Conservation (phyloP, 2,329 filamentous ascomycete species). For the Trichophaea hybrida region DNA sequence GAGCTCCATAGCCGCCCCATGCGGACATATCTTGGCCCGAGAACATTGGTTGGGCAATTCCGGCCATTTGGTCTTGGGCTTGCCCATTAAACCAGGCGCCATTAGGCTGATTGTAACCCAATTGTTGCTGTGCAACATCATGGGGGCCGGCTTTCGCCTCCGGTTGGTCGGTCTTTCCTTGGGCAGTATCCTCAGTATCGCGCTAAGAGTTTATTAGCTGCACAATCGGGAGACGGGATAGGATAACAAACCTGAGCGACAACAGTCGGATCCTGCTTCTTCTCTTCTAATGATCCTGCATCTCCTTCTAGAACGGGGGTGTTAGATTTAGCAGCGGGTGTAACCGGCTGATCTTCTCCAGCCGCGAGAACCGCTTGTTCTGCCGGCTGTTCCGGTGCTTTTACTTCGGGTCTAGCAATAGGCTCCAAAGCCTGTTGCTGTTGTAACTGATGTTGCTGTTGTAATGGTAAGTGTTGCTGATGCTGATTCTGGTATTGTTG, state of each 20-base stretch:
- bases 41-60: slow-evolving; percentile 16
- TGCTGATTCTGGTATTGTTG: slow-evolving; percentile 28
- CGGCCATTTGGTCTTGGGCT: slow-evolving; percentile 11
- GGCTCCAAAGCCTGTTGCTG: slow-evolving; percentile 18
- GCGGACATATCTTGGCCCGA: slow-evolving; percentile 17
- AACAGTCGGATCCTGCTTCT: background rate
- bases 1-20: slow-evolving; percentile 18
- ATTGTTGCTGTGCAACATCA: slow-evolving; percentile 20
- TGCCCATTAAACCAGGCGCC: slow-evolving; percentile 17
- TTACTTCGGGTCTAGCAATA: slow-evolving; percentile 6
- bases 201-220: background rate
- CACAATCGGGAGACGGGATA: background rate
- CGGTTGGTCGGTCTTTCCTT: background rate
- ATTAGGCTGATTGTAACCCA: slow-evolving; percentile 23
- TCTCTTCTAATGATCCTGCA: background rate
- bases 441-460: background rate
- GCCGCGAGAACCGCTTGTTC: slow-evolving; percentile 8
- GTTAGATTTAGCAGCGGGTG: background rate
- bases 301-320: background rate
- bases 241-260: background rate
- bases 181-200: background rate
- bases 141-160: background rate
- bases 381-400: slow-evolving; percentile 9
- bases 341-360: slow-evolving; percentile 13
- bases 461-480: slow-evolving; percentile 4